Evolutionary conservation across 495 filamentous ascomycete species (phyloP).

Genomic region (Penicillium pulvis): DNA sequence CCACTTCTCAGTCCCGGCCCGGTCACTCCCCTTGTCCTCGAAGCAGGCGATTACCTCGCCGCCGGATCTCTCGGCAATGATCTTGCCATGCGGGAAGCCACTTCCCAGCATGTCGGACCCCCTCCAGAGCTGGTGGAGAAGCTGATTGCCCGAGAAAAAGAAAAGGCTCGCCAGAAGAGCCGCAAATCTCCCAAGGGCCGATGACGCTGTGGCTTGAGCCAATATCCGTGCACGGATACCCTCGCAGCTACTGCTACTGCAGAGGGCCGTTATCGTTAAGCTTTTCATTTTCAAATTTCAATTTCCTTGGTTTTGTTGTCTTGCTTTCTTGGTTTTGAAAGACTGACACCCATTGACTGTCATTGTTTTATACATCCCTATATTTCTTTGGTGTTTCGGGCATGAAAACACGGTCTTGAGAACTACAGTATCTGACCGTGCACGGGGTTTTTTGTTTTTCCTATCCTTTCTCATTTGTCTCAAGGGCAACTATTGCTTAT

Average conservation of each 20-base stretch:
- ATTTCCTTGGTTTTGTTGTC: conserved; percentile 1
- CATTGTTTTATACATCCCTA: background rate
- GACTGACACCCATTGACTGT: background rate
- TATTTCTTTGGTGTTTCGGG: conserved; percentile 18
- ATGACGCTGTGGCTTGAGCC: conserved; percentile 20
- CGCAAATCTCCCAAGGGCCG: conserved; percentile 39
- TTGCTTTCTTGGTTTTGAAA: background rate
- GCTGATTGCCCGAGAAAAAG: conserved; percentile 42
- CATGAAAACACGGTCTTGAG: conserved; percentile 14
- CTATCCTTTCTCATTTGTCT: conserved; percentile 6
- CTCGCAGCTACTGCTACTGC: conserved; percentile 18
- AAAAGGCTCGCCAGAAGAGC: conserved; percentile 37
- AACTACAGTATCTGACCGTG: conserved; percentile 4
- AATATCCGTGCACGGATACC: conserved; percentile 6
- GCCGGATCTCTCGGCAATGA: conserved; percentile 34
- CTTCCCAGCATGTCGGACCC: conserved; percentile 22
- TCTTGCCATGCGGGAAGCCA: conserved; percentile 24
- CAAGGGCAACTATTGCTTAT: conserved; percentile 11
- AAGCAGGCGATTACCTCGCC: conserved; percentile 57
- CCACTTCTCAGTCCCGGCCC: conserved; percentile 76
- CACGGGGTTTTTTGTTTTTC: conserved; percentile 11
- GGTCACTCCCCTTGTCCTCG: conserved; percentile 74
- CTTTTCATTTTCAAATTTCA: conserved; percentile 1
- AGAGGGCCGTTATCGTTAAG: background rate
- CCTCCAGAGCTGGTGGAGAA: conserved; percentile 41